A percentile compares a stretch with the other conserved stretches of the same genome.
Evolutionary conservation across 306 rosid species (phyloP).

Genomic region (Lagenaria siceraria): DNA sequence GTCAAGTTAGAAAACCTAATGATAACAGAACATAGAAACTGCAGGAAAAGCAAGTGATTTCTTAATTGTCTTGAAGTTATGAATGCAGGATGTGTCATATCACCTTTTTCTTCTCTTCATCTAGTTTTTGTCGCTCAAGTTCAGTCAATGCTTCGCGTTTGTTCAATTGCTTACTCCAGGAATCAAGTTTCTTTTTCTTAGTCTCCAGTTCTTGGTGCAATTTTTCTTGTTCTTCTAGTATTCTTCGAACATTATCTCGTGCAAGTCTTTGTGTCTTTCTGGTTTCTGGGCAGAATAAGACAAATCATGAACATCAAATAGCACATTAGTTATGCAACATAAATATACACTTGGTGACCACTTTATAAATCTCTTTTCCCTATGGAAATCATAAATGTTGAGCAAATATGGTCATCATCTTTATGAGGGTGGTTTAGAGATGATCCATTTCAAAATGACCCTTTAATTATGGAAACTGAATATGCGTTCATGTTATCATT

Average conservation of each 20-base stretch:
- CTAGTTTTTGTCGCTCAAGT: conserved; percentile 78
- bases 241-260: conserved; percentile 45
- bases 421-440: neutral
- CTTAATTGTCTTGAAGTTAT: neutral
- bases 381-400: neutral
- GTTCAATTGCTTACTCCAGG: conserved; percentile 76
- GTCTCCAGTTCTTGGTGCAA: conserved; percentile 60
- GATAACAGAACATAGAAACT: neutral
- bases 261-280: conserved; percentile 67
- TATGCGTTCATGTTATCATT: neutral
- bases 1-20: neutral
- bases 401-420: neutral
- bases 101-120: conserved; percentile 81
- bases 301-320: neutral
- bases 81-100: neutral
- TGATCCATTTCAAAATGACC: neutral
- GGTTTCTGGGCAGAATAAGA: conserved; percentile 38
- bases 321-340: neutral
- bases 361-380: neutral
- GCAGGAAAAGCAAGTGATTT: neutral
- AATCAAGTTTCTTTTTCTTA: conserved; percentile 65
- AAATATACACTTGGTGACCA: neutral
- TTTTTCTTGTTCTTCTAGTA: conserved; percentile 74
- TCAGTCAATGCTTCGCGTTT: conserved; percentile 79
- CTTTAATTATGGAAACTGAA: neutral